phyloP scores from a whole-genome alignment of 2,329 filamentous ascomycete species.

The Aspergillus puulaauensis region DNA sequence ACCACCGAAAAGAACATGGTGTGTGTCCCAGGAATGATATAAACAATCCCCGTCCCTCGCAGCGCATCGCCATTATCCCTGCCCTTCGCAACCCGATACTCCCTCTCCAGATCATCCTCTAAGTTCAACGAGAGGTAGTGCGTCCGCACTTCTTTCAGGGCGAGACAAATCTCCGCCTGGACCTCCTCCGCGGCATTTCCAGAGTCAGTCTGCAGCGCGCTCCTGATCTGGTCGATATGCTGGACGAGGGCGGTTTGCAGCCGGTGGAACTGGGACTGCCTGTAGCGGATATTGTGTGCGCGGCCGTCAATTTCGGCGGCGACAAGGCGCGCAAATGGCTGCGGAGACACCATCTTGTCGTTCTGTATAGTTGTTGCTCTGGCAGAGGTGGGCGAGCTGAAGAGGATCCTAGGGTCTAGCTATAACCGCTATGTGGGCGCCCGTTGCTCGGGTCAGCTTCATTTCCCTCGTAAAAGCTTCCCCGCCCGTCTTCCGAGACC shows the following conservation, averaged over 20 bases:
- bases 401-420: background rate
- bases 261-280: slow-evolving; percentile 39
- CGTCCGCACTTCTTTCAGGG: slow-evolving; percentile 26
- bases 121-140: slow-evolving; percentile 24
- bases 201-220: slow-evolving; percentile 33
- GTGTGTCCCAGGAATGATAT: slow-evolving; percentile 50
- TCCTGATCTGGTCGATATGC: slow-evolving; percentile 28
- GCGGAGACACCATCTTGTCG: slow-evolving; percentile 12
- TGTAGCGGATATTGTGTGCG: slow-evolving; percentile 37
- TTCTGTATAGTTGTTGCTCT: background rate
- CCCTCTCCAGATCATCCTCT: slow-evolving; percentile 12
- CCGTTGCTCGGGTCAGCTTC: too few relatives aligned
- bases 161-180: slow-evolving; percentile 25
- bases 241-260: slow-evolving; percentile 35
- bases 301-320: slow-evolving; percentile 41
- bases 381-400: background rate
- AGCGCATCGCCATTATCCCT: slow-evolving; percentile 16
- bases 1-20: slow-evolving; percentile 51
- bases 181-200: slow-evolving; percentile 32
- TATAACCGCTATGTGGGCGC: too few relatives aligned
- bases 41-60: slow-evolving; percentile 32
- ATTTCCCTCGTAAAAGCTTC: too few relatives aligned
- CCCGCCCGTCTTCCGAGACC: background rate
- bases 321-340: slow-evolving; percentile 28
- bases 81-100: slow-evolving; percentile 24